A percentile compares a stretch with the other conserved stretches of the same genome.
phyloP scores from a whole-genome alignment of 2,329 filamentous ascomycete genomes.

The Botrytis sinoallii region DNA sequence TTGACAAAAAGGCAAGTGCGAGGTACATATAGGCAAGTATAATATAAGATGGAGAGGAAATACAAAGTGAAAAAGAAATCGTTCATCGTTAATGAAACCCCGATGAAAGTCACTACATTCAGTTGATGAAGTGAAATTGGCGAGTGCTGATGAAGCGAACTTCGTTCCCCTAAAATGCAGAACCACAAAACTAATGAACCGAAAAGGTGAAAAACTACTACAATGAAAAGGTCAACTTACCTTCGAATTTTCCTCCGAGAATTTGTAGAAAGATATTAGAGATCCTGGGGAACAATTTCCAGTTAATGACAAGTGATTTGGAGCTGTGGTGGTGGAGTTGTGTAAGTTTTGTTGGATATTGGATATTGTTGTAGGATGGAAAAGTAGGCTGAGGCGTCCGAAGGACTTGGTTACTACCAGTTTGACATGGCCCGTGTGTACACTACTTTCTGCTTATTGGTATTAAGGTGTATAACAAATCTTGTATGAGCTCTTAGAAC shows the following conservation, averaged over 20 bases:
- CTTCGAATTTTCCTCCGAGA: not conserved
- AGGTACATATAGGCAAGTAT: not conserved
- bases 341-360: not conserved
- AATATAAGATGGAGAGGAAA: too few species aligned
- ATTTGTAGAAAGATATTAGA: not conserved
- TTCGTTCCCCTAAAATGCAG: not conserved
- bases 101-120: not conserved
- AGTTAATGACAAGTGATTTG: not conserved
- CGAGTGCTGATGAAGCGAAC: conserved; percentile 13
- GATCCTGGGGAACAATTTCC: not conserved
- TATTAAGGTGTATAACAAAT: not conserved
- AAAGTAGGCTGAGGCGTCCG: not conserved
- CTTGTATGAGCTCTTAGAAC: not conserved
- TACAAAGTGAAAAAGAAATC: not conserved
- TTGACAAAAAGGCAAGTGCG: not conserved
- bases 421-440: conserved; percentile 8
- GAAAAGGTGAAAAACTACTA: conserved; percentile 10
- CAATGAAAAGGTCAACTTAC: conserved; percentile 7
- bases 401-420: not conserved
- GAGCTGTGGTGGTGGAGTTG: conserved; percentile 2
- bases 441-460: not conserved
- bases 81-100: not conserved
- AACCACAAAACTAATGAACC: not conserved
- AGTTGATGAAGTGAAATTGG: conserved; percentile 2
- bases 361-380: not conserved